Conservation (phyloP, 306 rosid species). For the Trifolium pratense region DNA sequence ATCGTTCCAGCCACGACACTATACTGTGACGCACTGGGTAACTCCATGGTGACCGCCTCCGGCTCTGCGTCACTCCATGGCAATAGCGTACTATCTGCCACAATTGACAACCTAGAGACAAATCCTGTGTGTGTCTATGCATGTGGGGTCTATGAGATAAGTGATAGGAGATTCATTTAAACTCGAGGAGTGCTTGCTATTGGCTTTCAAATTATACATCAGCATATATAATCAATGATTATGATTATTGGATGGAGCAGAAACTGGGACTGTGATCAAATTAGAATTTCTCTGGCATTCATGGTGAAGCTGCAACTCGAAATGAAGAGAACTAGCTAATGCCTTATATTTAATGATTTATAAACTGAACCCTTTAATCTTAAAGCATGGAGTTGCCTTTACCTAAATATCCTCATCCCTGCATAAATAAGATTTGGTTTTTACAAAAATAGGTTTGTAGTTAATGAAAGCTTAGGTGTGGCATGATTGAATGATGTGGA, state of each 20-base stretch:
- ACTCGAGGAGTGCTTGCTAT: background rate
- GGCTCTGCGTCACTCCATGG: background rate
- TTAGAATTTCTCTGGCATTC: background rate
- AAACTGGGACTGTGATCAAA: background rate
- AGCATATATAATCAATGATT: no score
- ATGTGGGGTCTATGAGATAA: conserved; percentile 8
- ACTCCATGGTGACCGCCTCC: background rate
- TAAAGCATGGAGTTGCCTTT: background rate
- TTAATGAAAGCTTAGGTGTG: background rate
- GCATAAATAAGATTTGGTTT: conserved; percentile 7
- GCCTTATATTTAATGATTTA: conserved; percentile 14
- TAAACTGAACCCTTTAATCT: background rate
- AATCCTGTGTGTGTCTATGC: background rate
- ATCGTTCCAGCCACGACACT: background rate
- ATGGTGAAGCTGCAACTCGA: background rate
- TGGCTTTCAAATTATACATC: background rate
- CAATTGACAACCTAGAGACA: background rate
- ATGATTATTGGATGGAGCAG: conserved; percentile 5
- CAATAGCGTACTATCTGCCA: background rate
- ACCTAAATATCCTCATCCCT: background rate
- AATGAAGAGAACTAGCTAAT: conserved; percentile 20
- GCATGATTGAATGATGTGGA: conserved; percentile 9
- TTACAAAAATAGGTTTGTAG: background rate
- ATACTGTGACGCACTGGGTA: background rate
- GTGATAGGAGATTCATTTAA: conserved; percentile 9